Conservation (phyloP, 2,329 filamentous ascomycete genomes). For the Paraphaeosphaeria minitans region DNA sequence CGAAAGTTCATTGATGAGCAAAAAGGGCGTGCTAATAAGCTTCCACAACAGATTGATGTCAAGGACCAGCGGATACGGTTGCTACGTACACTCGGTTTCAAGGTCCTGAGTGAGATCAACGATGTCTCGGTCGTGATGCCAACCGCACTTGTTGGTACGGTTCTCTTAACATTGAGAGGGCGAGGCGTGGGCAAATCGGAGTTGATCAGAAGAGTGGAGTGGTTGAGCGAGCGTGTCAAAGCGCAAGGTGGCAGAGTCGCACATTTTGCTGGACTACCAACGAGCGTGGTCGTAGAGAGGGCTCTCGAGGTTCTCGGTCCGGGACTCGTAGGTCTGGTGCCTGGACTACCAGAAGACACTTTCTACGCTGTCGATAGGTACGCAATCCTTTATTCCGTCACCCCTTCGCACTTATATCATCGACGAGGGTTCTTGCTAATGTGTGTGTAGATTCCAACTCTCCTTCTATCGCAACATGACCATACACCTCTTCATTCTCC, state of each 20-base stretch:
- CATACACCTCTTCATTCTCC: slow-evolving; percentile 95
- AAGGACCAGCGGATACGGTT: slow-evolving; percentile 68
- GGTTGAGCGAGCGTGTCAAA: slow-evolving; percentile 81
- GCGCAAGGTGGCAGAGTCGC: slow-evolving; percentile 91
- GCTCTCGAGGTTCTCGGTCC: slow-evolving; percentile 91
- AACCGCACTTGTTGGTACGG: slow-evolving; percentile 91
- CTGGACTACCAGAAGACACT: slow-evolving; percentile 84
- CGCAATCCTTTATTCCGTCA: slow-evolving; percentile 5
- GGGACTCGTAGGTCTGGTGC: slow-evolving; percentile 80
- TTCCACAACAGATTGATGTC: slow-evolving; percentile 40
- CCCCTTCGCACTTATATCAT: not conserved
- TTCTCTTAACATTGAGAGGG: slow-evolving; percentile 86
- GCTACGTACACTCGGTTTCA: slow-evolving; percentile 86
- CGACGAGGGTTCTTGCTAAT: slow-evolving; percentile 10
- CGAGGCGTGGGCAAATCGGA: slow-evolving; percentile 89
- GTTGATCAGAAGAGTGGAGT: slow-evolving; percentile 83
- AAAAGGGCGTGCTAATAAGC: slow-evolving; percentile 59
- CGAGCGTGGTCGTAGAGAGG: slow-evolving; percentile 82
- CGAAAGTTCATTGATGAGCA: slow-evolving; percentile 81
- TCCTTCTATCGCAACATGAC: slow-evolving; percentile 99
- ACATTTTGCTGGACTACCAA: slow-evolving; percentile 82
- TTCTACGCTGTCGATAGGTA: slow-evolving; percentile 88
- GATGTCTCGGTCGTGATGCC: slow-evolving; percentile 97
- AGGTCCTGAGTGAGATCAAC: slow-evolving; percentile 92
- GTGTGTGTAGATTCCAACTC: slow-evolving; percentile 72